These are phyloP conservation scores for Oryza rufipogon DNA, from an alignment of 176 grass and related monocot genomes.

Conservation along the genomic window DNA sequence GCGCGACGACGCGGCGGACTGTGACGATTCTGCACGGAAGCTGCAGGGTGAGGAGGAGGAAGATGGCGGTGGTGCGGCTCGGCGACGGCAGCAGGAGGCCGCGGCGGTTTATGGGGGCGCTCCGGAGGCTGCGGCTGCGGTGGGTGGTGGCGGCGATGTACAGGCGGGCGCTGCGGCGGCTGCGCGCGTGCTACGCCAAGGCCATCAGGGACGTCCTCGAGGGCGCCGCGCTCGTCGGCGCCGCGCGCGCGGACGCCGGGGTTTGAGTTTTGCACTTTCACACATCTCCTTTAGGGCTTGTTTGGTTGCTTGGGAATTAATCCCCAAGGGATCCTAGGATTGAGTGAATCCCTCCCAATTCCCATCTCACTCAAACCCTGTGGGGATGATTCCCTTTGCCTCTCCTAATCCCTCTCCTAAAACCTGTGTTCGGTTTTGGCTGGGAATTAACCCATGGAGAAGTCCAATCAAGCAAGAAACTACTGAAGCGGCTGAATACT, in stretches of 20 bases:
- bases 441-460: too few relatives aligned
- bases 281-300: too few relatives aligned
- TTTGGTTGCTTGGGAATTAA: too few relatives aligned
- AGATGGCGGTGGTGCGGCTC: slow-evolving; percentile 45
- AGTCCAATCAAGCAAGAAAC: too few relatives aligned
- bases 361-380: too few relatives aligned
- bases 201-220: slow-evolving; percentile 33
- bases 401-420: too few relatives aligned
- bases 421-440: too few relatives aligned
- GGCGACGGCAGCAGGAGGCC: background rate
- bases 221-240: slow-evolving; percentile 35
- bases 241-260: slow-evolving; percentile 28
- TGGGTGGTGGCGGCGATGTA: slow-evolving; percentile 29
- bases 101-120: background rate
- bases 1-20: background rate
- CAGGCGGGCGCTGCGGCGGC: slow-evolving; percentile 34
- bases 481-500: too few relatives aligned
- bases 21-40: too few relatives aligned
- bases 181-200: slow-evolving; percentile 39
- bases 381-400: too few relatives aligned
- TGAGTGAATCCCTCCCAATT: too few relatives aligned
- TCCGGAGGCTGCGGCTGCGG: slow-evolving; percentile 26
- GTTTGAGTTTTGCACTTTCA: background rate
- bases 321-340: too few relatives aligned
- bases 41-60: background rate